These are phyloP conservation scores for Cercophora scortea DNA, from an alignment of 495 filamentous ascomycete genomes.

Conservation along the genomic window DNA sequence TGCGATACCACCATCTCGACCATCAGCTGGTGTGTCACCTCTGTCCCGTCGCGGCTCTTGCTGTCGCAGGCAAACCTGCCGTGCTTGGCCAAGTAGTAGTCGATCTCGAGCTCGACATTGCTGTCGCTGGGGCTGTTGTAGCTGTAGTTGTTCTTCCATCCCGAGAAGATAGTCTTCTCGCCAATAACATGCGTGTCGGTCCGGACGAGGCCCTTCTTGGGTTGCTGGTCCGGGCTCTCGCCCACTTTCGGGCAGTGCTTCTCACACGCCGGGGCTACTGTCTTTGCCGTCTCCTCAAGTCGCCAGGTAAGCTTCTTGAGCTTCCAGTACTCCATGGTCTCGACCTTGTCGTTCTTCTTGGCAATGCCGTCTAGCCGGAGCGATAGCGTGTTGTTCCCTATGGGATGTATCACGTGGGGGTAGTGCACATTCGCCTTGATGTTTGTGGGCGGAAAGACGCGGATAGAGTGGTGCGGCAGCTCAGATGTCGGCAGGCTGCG, in stretches of 20 bases:
- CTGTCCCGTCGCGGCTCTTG: constrained; percentile 67
- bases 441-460: constrained; percentile 94
- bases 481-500: constrained; percentile 58
- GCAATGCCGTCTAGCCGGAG: constrained; percentile 75
- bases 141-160: constrained; percentile 96
- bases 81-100: constrained; percentile 55
- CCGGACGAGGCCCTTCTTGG: constrained; percentile 70
- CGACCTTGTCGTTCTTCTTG: constrained; percentile 47
- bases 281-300: constrained; percentile 77
- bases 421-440: constrained; percentile 76
- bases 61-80: constrained; percentile 69
- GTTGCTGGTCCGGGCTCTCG: constrained; percentile 31
- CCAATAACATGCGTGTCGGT: constrained; percentile 68
- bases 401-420: constrained; percentile 77
- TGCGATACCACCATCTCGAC: constrained; percentile 92
- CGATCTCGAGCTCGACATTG: constrained; percentile 75
- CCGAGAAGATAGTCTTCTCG: constrained; percentile 37
- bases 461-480: constrained; percentile 68
- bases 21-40: constrained; percentile 74
- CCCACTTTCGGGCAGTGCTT: constrained; percentile 66
- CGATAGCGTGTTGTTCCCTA: constrained; percentile 70
- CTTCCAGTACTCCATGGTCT: constrained; percentile 64
- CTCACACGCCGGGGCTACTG: constrained; percentile 72
- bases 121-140: constrained; percentile 59
- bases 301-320: constrained; percentile 87